These are phyloP conservation scores for Colletotrichum cuscutae DNA, from an alignment of 2,329 filamentous ascomycete genomes.

Conservation along the genomic window DNA sequence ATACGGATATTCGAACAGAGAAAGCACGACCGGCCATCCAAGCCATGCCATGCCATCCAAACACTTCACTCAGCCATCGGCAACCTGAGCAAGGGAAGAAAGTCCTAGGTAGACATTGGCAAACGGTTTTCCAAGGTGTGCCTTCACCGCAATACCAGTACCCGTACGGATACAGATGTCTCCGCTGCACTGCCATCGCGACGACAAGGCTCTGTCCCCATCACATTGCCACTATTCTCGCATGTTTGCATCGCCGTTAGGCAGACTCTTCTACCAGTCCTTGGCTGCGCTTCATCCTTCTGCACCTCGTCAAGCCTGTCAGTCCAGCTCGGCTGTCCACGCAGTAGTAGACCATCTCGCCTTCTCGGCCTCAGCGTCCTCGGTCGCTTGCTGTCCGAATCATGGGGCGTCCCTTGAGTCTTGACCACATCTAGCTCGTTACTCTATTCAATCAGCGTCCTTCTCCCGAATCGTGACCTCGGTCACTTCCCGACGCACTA, in stretches of 20 bases:
- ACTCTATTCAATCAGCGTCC: not conserved
- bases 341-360: not conserved
- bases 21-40: too few species aligned
- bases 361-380: not conserved
- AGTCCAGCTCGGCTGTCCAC: conserved; percentile 4
- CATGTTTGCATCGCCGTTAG: not conserved
- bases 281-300: conserved; percentile 32
- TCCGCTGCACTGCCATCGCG: conserved; percentile 2
- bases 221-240: not conserved
- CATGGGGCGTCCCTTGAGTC: not conserved
- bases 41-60: too few species aligned
- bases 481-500: conserved; percentile 19
- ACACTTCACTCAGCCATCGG: not conserved
- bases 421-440: not conserved
- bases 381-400: not conserved
- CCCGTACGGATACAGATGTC: not conserved
- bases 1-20: not conserved
- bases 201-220: not conserved
- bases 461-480: not conserved
- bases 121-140: not conserved
- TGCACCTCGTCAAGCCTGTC: conserved; percentile 26
- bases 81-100: not conserved
- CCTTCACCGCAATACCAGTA: not conserved
- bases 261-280: conserved; percentile 3
- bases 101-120: not conserved